Conservation (phyloP, 2,329 filamentous ascomycete genomes). For the Moelleriella libera region DNA sequence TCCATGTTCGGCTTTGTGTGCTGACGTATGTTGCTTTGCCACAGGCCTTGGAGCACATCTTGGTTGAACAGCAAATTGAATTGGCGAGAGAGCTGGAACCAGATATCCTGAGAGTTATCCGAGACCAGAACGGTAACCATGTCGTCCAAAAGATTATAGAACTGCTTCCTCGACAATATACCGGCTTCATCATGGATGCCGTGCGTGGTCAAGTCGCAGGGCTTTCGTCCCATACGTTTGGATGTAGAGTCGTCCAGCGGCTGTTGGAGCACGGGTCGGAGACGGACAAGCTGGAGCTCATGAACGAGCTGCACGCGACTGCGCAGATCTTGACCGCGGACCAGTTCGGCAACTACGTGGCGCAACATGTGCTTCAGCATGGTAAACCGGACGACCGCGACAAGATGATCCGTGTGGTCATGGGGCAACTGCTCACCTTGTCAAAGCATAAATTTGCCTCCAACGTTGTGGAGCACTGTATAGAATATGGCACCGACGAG, state of each 20-base stretch:
- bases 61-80: constrained; percentile 79
- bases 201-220: constrained; percentile 62
- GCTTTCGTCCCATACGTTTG: constrained; percentile 69
- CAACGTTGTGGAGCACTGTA: constrained; percentile 92
- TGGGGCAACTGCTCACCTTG: constrained; percentile 54
- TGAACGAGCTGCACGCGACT: constrained; percentile 65
- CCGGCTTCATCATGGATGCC: constrained; percentile 73
- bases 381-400: constrained; percentile 59
- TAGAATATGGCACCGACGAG: constrained; percentile 53
- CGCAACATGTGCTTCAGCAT: constrained; percentile 77
- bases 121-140: constrained; percentile 87
- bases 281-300: constrained; percentile 54
- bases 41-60: constrained; percentile 77
- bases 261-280: constrained; percentile 74
- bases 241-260: constrained; percentile 84
- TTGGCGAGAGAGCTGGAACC: constrained; percentile 72
- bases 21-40: constrained; percentile 6
- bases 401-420: constrained; percentile 61
- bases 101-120: constrained; percentile 63
- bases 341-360: constrained; percentile 92
- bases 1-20: not conserved
- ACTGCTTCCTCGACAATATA: constrained; percentile 59
- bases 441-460: constrained; percentile 96
- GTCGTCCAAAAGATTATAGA: constrained; percentile 92
- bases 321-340: constrained; percentile 64